A percentile compares a stretch with the other conserved stretches of the same genome.
phyloP scores from a whole-genome alignment of 2,329 filamentous ascomycete species.

The Aspergillus udagawae region DNA sequence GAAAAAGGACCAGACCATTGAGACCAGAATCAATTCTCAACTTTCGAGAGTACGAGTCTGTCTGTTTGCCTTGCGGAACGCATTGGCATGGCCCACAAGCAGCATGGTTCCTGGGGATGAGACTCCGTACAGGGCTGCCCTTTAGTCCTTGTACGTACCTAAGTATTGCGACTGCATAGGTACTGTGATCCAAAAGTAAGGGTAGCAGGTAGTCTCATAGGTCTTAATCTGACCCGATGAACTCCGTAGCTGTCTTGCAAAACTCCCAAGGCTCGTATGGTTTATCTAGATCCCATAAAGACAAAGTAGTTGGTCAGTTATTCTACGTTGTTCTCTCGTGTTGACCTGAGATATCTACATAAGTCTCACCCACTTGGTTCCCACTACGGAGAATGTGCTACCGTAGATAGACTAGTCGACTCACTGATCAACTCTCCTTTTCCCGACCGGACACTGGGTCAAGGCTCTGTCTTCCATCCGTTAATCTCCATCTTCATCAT shows the following conservation, averaged over 20 bases:
- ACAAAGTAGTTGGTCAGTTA: neutral
- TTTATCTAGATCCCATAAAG: too few relatives aligned
- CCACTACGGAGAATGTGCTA: neutral
- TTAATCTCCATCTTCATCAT: constrained; percentile 1
- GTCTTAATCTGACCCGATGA: neutral
- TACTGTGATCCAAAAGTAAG: neutral
- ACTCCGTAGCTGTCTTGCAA: neutral
- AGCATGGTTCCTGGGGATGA: neutral
- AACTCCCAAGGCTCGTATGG: neutral
- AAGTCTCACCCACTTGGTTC: neutral
- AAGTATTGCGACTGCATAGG: neutral
- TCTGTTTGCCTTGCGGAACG: neutral
- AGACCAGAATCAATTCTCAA: neutral
- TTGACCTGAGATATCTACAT: neutral
- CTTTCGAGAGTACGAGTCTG: neutral
- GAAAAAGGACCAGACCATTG: neutral
- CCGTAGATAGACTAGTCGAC: neutral
- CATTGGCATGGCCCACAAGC: neutral
- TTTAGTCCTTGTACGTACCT: too few relatives aligned
- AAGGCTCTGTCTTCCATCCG: constrained; percentile 2
- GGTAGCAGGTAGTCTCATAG: neutral
- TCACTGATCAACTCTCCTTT: neutral
- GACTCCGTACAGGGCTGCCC: neutral
- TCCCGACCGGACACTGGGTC: neutral
- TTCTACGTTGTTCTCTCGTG: neutral